Percentiles rank a stretch among this genome's conserved stretches.
These are phyloP conservation scores for Beauveria sp. DNA, from an alignment of 2,329 filamentous ascomycete genomes.

Conservation along the genomic window DNA sequence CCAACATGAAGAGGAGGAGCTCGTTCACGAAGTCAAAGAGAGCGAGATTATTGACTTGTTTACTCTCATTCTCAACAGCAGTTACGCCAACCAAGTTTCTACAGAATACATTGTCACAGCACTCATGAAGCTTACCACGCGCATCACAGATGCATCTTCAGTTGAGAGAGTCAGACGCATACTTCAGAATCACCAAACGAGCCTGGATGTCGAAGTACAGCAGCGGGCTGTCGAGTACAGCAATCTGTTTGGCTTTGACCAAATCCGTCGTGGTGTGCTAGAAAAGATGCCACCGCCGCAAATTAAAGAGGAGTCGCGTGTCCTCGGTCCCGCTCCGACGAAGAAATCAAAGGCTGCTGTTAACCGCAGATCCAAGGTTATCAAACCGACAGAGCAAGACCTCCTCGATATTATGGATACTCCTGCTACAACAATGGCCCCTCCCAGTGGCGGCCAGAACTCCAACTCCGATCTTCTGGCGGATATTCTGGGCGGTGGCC, in stretches of 20 bases:
- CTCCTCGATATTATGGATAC: slow-evolving; percentile 86
- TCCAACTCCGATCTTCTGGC: slow-evolving; percentile 83
- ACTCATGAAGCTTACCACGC: slow-evolving; percentile 87
- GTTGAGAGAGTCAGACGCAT: slow-evolving; percentile 77
- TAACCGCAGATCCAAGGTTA: slow-evolving; percentile 67
- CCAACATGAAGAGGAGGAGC: slow-evolving; percentile 88
- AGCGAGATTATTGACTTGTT: slow-evolving; percentile 91
- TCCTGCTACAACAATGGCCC: slow-evolving; percentile 44
- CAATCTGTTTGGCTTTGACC: slow-evolving; percentile 86
- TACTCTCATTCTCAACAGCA: slow-evolving; percentile 84
- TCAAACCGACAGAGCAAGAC: slow-evolving; percentile 85
- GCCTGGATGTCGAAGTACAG: slow-evolving; percentile 90
- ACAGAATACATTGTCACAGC: slow-evolving; percentile 95
- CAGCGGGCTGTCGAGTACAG: slow-evolving; percentile 92
- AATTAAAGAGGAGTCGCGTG: slow-evolving; percentile 89
- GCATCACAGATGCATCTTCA: slow-evolving; percentile 76
- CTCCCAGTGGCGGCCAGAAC: slow-evolving; percentile 43
- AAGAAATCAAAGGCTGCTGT: slow-evolving; percentile 62
- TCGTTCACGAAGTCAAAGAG: slow-evolving; percentile 74
- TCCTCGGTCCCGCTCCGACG: slow-evolving; percentile 68
- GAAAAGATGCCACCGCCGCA: slow-evolving; percentile 98
- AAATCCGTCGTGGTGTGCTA: slow-evolving; percentile 79
- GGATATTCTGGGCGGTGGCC: slow-evolving; percentile 79
- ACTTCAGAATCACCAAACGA: slow-evolving; percentile 70
- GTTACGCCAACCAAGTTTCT: slow-evolving; percentile 82